Percentiles rank a stretch among this genome's conserved stretches.
phyloP scores from a whole-genome alignment of 441 rosid genomes.

The Sinapis alba region DNA sequence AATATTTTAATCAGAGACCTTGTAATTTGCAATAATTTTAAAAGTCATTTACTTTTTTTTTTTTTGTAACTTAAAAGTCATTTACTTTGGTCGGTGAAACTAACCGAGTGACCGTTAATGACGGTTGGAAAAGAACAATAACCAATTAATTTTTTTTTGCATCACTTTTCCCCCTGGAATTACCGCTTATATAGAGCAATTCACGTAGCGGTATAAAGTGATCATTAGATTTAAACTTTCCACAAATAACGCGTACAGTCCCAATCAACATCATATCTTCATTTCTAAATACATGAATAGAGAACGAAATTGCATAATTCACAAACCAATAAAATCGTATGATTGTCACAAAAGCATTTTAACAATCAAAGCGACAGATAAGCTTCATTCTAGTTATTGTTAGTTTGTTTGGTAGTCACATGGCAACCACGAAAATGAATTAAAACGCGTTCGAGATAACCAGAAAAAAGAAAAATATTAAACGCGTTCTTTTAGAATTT shows the following conservation, averaged over 20 bases:
- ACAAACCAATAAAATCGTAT: neutral
- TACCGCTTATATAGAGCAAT: neutral
- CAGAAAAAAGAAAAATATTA: neutral
- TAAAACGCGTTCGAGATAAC: neutral
- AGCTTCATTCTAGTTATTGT: neutral
- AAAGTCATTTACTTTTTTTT: too few species aligned
- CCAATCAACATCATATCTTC: neutral
- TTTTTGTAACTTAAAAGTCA: neutral
- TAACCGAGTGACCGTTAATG: constrained; percentile 35
- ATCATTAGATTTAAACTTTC: constrained; percentile 1
- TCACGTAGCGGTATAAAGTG: neutral
- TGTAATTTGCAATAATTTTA: too few species aligned
- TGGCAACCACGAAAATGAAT: constrained; percentile 11
- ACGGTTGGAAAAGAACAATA: constrained; percentile 23
- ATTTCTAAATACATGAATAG: neutral
- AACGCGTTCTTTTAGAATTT: constrained; percentile 22
- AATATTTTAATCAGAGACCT: too few species aligned
- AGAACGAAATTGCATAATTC: neutral
- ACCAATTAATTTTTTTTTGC: neutral
- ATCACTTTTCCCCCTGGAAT: neutral
- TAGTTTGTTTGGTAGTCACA: constrained; percentile 22
- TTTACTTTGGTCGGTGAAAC: constrained; percentile 24
- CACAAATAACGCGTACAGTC: neutral
- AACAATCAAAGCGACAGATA: neutral
- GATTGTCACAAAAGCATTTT: neutral